Evolutionary conservation across 2,329 filamentous ascomycete species (phyloP).

Genomic region (Arthrobotrys conoides): DNA sequence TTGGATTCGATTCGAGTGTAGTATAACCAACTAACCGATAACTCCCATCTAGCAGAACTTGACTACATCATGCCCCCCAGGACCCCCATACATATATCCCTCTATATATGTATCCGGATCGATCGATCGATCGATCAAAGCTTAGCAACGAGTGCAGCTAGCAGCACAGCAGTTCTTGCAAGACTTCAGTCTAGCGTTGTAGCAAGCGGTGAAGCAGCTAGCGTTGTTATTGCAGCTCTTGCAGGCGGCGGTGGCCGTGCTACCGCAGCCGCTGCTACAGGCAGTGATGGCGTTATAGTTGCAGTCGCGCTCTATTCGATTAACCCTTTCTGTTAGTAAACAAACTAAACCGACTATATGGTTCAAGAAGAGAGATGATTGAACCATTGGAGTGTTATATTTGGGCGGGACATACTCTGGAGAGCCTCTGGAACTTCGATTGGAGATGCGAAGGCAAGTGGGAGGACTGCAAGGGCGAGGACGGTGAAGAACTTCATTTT

Average conservation of each 20-base stretch:
- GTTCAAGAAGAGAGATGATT: not conserved
- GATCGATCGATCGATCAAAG: not conserved
- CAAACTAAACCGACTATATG: not conserved
- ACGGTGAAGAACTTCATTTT: constrained; percentile 52
- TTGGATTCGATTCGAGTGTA: too few species aligned
- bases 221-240: constrained; percentile 2
- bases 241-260: constrained; percentile 2
- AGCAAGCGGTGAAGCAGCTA: constrained; percentile 30
- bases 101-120: not conserved
- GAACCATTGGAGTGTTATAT: not conserved
- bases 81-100: not conserved
- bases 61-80: too few species aligned
- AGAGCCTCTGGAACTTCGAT: constrained; percentile 22
- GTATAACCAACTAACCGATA: too few species aligned
- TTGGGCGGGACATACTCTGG: not conserved
- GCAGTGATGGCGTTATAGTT: constrained; percentile 9
- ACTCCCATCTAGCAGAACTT: too few species aligned
- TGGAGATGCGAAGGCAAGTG: constrained; percentile 33
- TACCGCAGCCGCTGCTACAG: constrained; percentile 1
- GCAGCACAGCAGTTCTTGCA: constrained; percentile 22
- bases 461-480: constrained; percentile 30
- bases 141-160: constrained; percentile 4
- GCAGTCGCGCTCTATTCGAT: constrained; percentile 26
- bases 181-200: not conserved
- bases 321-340: constrained; percentile 1